Conservation (phyloP, 31 red algal genomes). For the Odonthalia washingtoniensis region DNA sequence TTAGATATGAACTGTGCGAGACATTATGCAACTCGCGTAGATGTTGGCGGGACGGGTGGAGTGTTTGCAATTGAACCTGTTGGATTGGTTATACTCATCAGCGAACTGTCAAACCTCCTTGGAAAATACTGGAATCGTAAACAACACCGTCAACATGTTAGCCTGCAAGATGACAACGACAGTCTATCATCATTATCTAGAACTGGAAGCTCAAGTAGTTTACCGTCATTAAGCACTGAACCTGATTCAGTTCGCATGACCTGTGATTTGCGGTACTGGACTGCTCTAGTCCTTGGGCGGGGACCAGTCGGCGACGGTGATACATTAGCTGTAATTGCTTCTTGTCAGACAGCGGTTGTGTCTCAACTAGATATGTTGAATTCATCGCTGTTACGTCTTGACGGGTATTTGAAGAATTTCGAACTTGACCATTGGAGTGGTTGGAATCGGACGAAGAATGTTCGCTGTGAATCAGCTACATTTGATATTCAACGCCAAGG, state of each 20-base stretch:
- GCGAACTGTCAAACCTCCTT: constrained; percentile 40
- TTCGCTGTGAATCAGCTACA: constrained; percentile 59
- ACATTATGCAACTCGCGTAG: constrained; percentile 54
- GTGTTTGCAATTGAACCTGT: constrained; percentile 66
- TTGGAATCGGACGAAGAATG: constrained; percentile 66
- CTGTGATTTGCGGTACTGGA: constrained; percentile 64
- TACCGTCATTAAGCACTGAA: constrained; percentile 40
- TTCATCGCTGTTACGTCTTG: constrained; percentile 38
- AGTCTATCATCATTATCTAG: constrained; percentile 31
- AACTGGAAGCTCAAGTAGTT: constrained; percentile 51
- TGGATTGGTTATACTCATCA: constrained; percentile 49
- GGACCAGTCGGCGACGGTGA: constrained; percentile 61
- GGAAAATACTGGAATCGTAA: constrained; percentile 17
- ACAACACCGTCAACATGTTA: constrained; percentile 17
- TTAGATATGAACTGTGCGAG: constrained; percentile 73
- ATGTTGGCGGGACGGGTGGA: constrained; percentile 57
- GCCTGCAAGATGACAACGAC: constrained; percentile 1
- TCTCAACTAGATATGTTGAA: constrained; percentile 52
- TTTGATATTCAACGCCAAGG: constrained; percentile 55
- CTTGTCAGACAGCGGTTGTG: constrained; percentile 38
- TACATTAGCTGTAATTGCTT: constrained; percentile 59
- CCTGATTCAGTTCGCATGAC: constrained; percentile 32
- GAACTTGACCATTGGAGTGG: constrained; percentile 64
- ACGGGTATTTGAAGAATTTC: constrained; percentile 43
- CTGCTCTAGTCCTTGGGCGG: constrained; percentile 49